phyloP scores from a whole-genome alignment of 805 yeast species.

The Zygoascus flipseniorum region DNA sequence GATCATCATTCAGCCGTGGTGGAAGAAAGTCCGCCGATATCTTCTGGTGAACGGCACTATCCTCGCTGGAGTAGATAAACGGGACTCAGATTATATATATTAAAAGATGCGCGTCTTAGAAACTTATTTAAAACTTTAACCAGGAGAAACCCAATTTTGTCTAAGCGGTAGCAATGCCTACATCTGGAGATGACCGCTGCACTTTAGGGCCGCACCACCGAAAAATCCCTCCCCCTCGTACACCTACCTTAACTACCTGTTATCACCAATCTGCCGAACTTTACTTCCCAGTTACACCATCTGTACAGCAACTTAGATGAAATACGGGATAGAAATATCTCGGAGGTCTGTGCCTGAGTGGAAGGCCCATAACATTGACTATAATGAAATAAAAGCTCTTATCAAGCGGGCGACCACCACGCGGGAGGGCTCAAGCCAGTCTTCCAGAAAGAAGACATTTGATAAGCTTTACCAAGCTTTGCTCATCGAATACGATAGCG shows the following conservation, averaged over 20 bases:
- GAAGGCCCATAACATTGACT: constrained; percentile 75
- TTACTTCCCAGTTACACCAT: background rate
- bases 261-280: background rate
- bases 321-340: constrained; percentile 71
- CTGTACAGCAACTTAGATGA: constrained; percentile 44
- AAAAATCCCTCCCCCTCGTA: background rate
- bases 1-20: background rate
- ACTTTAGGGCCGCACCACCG: background rate
- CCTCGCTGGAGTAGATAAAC: background rate
- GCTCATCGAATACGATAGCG: constrained; percentile 50
- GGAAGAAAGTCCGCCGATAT: background rate
- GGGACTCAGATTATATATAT: background rate
- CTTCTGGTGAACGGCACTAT: background rate
- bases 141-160: background rate
- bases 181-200: background rate
- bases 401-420: constrained; percentile 50
- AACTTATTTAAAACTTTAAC: background rate
- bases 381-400: constrained; percentile 61
- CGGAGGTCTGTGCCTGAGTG: constrained; percentile 81
- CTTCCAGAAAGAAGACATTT: constrained; percentile 10
- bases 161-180: background rate
- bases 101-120: background rate
- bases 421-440: background rate
- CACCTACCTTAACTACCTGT: background rate
- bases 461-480: constrained; percentile 36